Percentiles rank a stretch among this genome's conserved stretches.
These are phyloP conservation scores for Citrus sp. DNA, from an alignment of 345 rosid species.

Conservation along the genomic window DNA sequence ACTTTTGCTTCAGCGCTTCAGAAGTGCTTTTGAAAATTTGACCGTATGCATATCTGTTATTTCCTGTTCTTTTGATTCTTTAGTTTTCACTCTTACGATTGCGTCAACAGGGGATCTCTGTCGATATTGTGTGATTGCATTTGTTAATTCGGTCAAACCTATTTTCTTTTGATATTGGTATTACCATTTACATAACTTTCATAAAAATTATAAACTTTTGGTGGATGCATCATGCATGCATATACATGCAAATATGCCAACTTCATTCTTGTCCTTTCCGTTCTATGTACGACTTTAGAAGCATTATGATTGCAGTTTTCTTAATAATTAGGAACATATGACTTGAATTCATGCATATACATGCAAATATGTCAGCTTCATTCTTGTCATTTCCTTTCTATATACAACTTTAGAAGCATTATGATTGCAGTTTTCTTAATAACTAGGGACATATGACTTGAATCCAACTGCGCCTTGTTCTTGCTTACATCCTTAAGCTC, in stretches of 20 bases:
- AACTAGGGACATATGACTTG: background rate
- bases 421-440: background rate
- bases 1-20: slow-evolving; percentile 85
- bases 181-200: background rate
- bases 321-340: background rate
- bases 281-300: background rate
- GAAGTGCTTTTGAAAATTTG: slow-evolving; percentile 80
- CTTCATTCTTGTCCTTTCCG: background rate
- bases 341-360: background rate
- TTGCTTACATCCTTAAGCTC: background rate
- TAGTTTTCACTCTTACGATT: background rate
- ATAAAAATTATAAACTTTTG: background rate
- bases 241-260: background rate
- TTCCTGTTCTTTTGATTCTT: slow-evolving; percentile 12
- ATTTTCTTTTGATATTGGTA: background rate
- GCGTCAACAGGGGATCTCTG: background rate
- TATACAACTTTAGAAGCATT: background rate
- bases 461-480: background rate
- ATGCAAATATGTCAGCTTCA: background rate
- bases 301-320: background rate
- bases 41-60: slow-evolving; percentile 41
- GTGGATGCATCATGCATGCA: background rate
- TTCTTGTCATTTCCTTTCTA: background rate
- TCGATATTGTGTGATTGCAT: background rate
- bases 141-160: background rate